Evolutionary conservation across 2,329 filamentous ascomycete species (phyloP).

Genomic region (Microsporum audouinii): DNA sequence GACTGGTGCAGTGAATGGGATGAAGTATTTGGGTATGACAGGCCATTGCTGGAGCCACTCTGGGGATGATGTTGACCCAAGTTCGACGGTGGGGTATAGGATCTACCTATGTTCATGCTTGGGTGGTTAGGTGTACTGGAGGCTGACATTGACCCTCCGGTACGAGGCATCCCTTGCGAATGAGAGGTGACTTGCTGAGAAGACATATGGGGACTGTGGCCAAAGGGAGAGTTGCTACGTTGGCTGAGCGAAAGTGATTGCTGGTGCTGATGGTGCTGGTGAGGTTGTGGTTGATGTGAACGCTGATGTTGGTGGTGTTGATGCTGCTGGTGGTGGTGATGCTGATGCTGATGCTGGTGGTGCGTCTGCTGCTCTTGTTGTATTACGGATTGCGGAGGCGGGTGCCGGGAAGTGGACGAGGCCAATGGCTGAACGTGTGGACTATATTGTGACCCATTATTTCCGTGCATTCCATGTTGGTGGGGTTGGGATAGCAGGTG

Average conservation of each 20-base stretch:
- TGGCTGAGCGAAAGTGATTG: conserved; percentile 23
- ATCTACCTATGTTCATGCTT: conserved; percentile 21
- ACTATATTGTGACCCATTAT: neutral
- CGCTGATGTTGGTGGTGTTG: conserved; percentile 14
- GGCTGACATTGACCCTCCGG: conserved; percentile 11
- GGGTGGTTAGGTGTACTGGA: neutral
- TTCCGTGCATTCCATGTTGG: conserved; percentile 2
- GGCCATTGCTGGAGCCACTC: conserved; percentile 1
- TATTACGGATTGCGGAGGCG: neutral
- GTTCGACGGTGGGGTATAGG: conserved; percentile 31
- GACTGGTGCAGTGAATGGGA: neutral
- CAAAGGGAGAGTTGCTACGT: conserved; percentile 15
- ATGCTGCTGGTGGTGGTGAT: conserved; percentile 13
- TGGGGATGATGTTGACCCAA: conserved; percentile 20
- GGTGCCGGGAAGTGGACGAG: conserved; percentile 3
- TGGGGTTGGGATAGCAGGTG: neutral
- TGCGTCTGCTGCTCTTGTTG: conserved; percentile 7
- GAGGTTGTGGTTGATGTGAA: conserved; percentile 25
- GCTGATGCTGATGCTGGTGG: conserved; percentile 11
- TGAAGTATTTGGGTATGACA: neutral
- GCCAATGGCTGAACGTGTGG: neutral
- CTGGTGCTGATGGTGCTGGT: conserved; percentile 24
- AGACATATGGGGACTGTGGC: neutral
- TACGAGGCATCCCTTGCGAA: conserved; percentile 13
- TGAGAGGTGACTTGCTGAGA: neutral